Percentiles rank a stretch among this genome's conserved stretches.
Evolutionary conservation across 371 early-diverging fungal genomes (phyloP).

Genomic region (Syncephalastrum racemosum): DNA sequence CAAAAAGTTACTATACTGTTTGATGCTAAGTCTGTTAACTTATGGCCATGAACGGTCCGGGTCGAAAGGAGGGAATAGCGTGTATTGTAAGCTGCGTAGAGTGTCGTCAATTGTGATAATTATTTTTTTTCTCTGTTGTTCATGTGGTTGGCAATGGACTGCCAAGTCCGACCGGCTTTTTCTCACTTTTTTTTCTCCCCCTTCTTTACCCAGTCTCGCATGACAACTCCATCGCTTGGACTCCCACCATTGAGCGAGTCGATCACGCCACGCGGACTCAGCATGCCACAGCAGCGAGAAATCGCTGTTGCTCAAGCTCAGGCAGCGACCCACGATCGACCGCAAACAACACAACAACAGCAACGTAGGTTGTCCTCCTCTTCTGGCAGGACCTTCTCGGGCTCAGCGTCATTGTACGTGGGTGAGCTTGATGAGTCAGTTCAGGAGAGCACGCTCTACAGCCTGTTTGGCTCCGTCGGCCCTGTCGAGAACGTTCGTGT

Average conservation of each 20-base stretch:
- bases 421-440: slow-evolving; percentile 90
- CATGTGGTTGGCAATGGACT: no score
- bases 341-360: slow-evolving; percentile 10
- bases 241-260: slow-evolving; percentile 8
- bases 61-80: no score
- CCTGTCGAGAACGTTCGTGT: slow-evolving; percentile 95
- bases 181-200: no score
- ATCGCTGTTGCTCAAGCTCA: slow-evolving; percentile 43
- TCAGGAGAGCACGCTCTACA: slow-evolving; percentile 91
- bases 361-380: slow-evolving; percentile 1
- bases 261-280: slow-evolving; percentile 26
- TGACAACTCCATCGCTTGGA: no score
- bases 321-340: slow-evolving; percentile 20
- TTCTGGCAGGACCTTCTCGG: slow-evolving; percentile 22
- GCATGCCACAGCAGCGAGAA: slow-evolving; percentile 35
- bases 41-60: no score
- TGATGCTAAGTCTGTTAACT: no score
- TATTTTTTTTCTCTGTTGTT: no score
- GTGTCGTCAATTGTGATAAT: no score
- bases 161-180: no score
- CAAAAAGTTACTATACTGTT: no score
- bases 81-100: no score
- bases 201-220: no score
- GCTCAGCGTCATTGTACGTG: slow-evolving; percentile 78
- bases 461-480: slow-evolving; percentile 87